Evolutionary conservation across 2,329 filamentous ascomycete species (phyloP).

Genomic region (Calonectria henricotiae): DNA sequence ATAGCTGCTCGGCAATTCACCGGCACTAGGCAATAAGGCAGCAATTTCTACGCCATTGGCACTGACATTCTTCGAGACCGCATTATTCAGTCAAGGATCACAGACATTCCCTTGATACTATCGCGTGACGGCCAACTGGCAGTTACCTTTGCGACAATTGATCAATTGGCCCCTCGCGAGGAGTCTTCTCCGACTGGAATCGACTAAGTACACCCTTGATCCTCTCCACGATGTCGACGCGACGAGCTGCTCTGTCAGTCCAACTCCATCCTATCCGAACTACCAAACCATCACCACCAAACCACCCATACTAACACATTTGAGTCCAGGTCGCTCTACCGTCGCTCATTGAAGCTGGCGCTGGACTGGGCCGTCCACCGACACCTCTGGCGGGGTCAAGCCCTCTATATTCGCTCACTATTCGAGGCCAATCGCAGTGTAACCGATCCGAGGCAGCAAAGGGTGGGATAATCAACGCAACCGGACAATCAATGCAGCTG

Average conservation of each 20-base stretch:
- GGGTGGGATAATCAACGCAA: constrained; percentile 70
- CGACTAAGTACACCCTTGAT: constrained; percentile 36
- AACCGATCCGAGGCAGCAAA: constrained; percentile 87
- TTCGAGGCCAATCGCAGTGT: constrained; percentile 95
- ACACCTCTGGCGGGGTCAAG: constrained; percentile 94
- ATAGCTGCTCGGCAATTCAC: constrained; percentile 40
- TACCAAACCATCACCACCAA: constrained; percentile 33
- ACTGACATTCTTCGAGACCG: constrained; percentile 43
- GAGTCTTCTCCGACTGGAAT: constrained; percentile 41
- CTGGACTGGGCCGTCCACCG: constrained; percentile 97
- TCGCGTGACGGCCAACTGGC: constrained; percentile 41
- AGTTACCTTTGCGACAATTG: constrained; percentile 37
- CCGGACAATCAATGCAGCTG: constrained; percentile 22
- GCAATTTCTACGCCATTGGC: constrained; percentile 40
- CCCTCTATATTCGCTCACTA: constrained; percentile 93
- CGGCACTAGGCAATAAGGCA: constrained; percentile 49
- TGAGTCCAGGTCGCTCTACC: constrained; percentile 80
- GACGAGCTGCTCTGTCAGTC: constrained; percentile 69
- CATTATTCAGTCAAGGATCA: constrained; percentile 37
- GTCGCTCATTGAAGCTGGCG: constrained; percentile 91
- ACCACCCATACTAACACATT: constrained; percentile 39
- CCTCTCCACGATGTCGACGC: constrained; percentile 54
- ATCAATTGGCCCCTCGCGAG: constrained; percentile 45
- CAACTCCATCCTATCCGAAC: constrained; percentile 36
- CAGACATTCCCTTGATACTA: constrained; percentile 34